These are phyloP conservation scores for Triticum timopheevii DNA, from an alignment of 176 grass and related monocot genomes.

Conservation along the genomic window DNA sequence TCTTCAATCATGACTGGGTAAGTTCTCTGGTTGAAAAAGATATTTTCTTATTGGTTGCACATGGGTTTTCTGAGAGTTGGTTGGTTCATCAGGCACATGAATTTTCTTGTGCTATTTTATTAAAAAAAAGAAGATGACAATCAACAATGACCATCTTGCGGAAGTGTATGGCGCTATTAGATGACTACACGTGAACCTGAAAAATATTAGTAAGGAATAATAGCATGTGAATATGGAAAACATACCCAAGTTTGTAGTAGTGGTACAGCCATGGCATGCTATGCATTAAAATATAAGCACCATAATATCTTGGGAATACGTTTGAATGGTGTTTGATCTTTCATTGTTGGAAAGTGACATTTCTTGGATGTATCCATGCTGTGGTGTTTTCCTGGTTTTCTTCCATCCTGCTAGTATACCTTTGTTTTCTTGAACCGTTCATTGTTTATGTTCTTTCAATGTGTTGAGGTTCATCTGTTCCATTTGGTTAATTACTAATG, in stretches of 20 bases:
- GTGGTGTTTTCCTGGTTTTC: slow-evolving; percentile 22
- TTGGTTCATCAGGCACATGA: slow-evolving; percentile 6
- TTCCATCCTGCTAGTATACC: slow-evolving; percentile 28
- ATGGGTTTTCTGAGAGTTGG: not conserved
- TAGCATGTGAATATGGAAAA: not conserved
- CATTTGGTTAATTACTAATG: not conserved
- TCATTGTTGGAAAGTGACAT: slow-evolving; percentile 4
- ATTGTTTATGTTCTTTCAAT: not conserved
- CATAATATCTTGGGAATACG: not conserved
- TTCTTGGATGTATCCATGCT: not conserved
- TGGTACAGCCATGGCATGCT: not conserved
- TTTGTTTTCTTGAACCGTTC: not conserved
- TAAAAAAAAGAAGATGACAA: not conserved
- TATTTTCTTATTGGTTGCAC: not conserved
- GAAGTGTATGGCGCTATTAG: not conserved
- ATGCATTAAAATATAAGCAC: not conserved
- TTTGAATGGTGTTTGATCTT: slow-evolving; percentile 1
- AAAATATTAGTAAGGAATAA: slow-evolving; percentile 1
- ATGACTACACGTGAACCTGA: slow-evolving; percentile 5
- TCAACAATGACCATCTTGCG: not conserved
- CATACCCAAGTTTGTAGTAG: not conserved
- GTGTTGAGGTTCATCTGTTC: not conserved
- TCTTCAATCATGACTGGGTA: slow-evolving; percentile 99
- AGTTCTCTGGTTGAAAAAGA: slow-evolving; percentile 23
- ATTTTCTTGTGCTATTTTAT: not conserved